Evolutionary conservation across 768 basidiomycete species (phyloP).

Genomic region (Agrocybe pediades): DNA sequence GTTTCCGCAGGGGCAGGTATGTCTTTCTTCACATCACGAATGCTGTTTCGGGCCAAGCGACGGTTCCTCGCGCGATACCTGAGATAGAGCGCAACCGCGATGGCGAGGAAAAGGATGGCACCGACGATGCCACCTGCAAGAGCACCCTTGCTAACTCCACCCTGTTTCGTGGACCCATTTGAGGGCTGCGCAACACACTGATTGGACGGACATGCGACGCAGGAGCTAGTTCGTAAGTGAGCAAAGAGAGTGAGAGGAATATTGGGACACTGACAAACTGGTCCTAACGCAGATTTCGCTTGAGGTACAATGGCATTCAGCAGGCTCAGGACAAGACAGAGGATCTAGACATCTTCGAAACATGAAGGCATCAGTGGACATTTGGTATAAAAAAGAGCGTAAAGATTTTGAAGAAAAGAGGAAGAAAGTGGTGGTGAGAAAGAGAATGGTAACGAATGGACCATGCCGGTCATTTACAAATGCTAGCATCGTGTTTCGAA

Average conservation of each 20-base stretch:
- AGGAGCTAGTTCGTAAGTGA: conserved; percentile 45
- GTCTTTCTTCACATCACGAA: conserved; percentile 51
- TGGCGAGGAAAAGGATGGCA: conserved; percentile 53
- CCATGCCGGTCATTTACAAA: not conserved
- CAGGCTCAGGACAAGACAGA: no score
- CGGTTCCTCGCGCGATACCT: conserved; percentile 23
- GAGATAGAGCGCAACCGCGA: conserved; percentile 63
- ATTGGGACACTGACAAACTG: conserved; percentile 46
- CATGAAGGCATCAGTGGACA: conserved; percentile 39
- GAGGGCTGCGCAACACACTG: conserved; percentile 43
- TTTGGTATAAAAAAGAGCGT: conserved; percentile 35
- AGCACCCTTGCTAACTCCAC: conserved; percentile 64
- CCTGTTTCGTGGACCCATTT: conserved; percentile 22
- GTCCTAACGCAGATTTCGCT: conserved; percentile 62
- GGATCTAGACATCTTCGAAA: conserved; percentile 39
- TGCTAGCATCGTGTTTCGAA: conserved; percentile 7
- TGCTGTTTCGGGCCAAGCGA: conserved; percentile 32
- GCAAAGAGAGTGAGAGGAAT: conserved; percentile 5
- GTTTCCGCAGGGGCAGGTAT: conserved; percentile 73
- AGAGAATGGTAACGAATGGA: conserved; percentile 19
- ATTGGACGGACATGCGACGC: conserved; percentile 53
- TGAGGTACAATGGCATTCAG: conserved; percentile 62
- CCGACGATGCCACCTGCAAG: conserved; percentile 76
- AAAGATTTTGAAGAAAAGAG: conserved; percentile 17
- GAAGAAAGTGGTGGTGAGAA: conserved; percentile 19